These are phyloP conservation scores for Ceratobasidium sp. DNA, from an alignment of 1,284 basidiomycete genomes.

Conservation along the genomic window DNA sequence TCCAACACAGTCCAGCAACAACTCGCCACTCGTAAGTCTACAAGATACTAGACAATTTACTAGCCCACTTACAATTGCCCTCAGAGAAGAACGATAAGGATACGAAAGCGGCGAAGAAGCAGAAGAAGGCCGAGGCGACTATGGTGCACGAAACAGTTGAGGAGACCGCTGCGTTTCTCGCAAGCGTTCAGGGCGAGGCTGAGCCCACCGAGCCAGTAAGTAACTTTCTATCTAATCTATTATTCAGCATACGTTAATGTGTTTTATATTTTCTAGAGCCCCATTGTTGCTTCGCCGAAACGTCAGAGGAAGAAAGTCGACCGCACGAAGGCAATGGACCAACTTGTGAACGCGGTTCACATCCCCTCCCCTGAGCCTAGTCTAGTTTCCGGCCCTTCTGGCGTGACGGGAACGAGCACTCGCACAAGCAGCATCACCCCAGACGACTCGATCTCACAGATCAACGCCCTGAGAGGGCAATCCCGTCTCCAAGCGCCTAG, in stretches of 20 bases:
- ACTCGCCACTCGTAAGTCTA: not conserved
- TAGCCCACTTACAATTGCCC: not conserved
- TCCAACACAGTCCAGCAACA: not conserved
- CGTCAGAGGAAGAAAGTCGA: not conserved
- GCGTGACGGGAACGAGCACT: not conserved
- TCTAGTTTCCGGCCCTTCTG: not conserved
- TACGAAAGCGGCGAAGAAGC: not conserved
- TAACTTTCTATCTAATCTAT: not conserved
- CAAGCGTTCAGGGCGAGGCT: not conserved
- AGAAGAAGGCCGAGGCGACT: conserved; percentile 6
- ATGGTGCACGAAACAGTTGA: conserved; percentile 1
- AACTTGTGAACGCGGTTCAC: conserved; percentile 8
- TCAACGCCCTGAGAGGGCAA: not conserved
- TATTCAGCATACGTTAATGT: not conserved
- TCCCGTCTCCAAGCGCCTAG: not conserved
- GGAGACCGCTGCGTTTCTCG: conserved; percentile 30
- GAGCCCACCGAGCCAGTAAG: not conserved
- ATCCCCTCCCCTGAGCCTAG: conserved; percentile 3
- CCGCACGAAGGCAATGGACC: not conserved
- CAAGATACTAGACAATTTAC: not conserved
- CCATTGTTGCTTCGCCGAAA: not conserved
- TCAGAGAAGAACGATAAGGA: conserved; percentile 2
- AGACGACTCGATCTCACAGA: conserved; percentile 6
- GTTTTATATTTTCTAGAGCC: not conserved
- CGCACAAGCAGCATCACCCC: conserved; percentile 7